phyloP scores from a whole-genome alignment of 345 rosid species.

The Gossypium rotundifolium region DNA sequence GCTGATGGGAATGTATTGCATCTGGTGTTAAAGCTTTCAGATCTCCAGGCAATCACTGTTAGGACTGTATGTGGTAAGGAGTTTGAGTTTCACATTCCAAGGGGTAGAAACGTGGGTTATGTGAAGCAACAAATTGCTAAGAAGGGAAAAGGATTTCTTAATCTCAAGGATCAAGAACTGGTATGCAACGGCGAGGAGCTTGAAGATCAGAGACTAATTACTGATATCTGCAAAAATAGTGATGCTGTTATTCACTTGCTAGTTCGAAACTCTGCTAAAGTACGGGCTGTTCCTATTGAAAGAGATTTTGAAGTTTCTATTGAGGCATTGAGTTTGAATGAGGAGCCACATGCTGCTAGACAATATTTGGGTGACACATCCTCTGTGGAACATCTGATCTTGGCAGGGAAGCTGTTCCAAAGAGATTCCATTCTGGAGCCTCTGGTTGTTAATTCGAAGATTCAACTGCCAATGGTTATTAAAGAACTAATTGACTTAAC shows the following conservation, averaged over 20 bases:
- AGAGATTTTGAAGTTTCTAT: neutral
- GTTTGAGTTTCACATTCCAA: neutral
- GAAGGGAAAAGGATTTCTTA: neutral
- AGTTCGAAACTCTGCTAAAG: neutral
- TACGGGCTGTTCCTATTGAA: neutral
- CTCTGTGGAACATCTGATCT: neutral
- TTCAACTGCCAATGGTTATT: neutral
- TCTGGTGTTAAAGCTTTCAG: conserved; percentile 58
- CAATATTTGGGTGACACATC: neutral
- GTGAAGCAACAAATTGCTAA: neutral
- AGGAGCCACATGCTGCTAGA: neutral
- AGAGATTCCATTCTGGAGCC: neutral
- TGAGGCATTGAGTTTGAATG: neutral
- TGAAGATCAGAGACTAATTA: neutral
- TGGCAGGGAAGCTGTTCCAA: neutral
- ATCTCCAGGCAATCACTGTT: conserved; percentile 60
- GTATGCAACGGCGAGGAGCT: neutral
- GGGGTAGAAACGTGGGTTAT: neutral
- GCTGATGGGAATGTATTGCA: conserved; percentile 60
- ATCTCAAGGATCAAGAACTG: neutral
- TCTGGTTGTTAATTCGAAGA: neutral
- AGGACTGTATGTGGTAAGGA: conserved; percentile 17
- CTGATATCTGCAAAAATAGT: neutral
- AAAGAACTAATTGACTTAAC: neutral
- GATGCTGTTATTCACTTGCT: neutral